Conservation (phyloP, 345 rosid genomes). For the Eucalyptus erythrocorys region DNA sequence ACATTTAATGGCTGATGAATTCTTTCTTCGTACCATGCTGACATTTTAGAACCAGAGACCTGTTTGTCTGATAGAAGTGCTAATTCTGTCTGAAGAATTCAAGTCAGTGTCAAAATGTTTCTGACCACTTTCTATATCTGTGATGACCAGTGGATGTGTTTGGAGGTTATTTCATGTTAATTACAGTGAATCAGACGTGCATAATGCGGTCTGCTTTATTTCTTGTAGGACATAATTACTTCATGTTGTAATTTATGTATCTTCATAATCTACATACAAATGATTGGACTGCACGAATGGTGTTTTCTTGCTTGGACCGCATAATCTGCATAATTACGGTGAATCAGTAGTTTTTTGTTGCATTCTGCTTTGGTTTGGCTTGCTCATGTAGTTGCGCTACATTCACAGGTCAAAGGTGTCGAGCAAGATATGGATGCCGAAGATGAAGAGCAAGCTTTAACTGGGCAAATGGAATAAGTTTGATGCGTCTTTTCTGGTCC, state of each 20-base stretch:
- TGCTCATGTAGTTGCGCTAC: not conserved
- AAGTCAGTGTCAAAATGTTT: not conserved
- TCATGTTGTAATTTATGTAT: not conserved
- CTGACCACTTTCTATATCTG: not conserved
- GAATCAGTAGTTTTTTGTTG: not conserved
- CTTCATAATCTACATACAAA: not conserved
- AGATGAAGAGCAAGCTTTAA: slow-evolving; percentile 33
- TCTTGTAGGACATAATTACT: not conserved
- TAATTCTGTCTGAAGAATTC: not conserved
- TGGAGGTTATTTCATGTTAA: not conserved
- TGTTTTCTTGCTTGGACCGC: not conserved
- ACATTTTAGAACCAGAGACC: not conserved
- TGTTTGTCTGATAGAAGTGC: not conserved
- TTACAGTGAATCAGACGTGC: not conserved
- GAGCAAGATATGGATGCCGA: slow-evolving; percentile 82
- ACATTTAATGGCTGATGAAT: not conserved
- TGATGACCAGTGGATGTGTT: not conserved
- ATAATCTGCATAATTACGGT: too few relatives aligned
- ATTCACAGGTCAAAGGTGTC: slow-evolving; percentile 67
- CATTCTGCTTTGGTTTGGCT: not conserved
- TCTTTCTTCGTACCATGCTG: not conserved
- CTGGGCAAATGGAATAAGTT: slow-evolving; percentile 43
- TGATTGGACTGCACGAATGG: not conserved
- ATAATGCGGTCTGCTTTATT: not conserved
- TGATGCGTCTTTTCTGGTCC: not conserved